phyloP scores from a whole-genome alignment of 179 eudicot genomes.

The Camellia oleifera region DNA sequence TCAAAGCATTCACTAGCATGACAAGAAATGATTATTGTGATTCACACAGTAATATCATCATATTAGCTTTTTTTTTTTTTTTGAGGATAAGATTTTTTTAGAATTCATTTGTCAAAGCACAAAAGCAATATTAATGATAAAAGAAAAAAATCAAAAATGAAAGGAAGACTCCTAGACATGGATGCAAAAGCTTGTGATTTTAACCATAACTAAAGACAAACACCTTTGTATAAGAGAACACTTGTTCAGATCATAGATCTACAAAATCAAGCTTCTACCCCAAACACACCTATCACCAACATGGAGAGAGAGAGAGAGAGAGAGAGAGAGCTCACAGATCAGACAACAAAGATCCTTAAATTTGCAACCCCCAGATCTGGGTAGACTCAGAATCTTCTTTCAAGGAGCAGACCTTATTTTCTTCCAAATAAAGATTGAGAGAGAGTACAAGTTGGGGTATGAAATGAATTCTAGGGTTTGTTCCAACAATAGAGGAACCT shows the following conservation, averaged over 20 bases:
- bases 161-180: background rate
- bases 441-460: background rate
- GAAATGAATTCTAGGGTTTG: background rate
- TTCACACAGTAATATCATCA: background rate
- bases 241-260: background rate
- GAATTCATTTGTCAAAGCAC: background rate
- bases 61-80: no score
- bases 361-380: background rate
- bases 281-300: background rate
- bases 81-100: background rate
- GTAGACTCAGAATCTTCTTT: background rate
- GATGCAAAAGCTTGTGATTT: background rate
- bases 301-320: background rate
- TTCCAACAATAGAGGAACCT: background rate
- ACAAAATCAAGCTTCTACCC: background rate
- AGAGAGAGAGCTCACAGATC: constrained; percentile 16
- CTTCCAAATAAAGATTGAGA: background rate
- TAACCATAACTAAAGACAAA: background rate
- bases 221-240: background rate
- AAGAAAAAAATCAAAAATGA: background rate
- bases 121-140: background rate
- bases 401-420: background rate
- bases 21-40: background rate
- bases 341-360: constrained; percentile 1
- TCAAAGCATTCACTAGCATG: background rate